Percentiles rank a stretch among this genome's conserved stretches.
These are phyloP conservation scores for Acacia acuminata DNA, from an alignment of 306 rosid species.

Conservation along the genomic window DNA sequence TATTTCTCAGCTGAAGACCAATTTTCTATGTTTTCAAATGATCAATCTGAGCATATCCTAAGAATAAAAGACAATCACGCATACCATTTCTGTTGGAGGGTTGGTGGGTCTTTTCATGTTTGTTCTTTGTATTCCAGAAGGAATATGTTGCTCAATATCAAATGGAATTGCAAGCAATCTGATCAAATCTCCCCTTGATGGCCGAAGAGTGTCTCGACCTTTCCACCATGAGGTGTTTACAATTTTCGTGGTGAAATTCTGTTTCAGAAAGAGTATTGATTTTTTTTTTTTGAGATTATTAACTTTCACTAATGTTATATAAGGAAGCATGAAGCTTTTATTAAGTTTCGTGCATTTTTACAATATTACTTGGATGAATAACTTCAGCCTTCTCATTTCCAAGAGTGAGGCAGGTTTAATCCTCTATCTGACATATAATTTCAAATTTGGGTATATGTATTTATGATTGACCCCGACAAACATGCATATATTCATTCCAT, in stretches of 20 bases:
- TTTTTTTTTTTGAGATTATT: conserved; percentile 30
- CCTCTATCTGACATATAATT: conserved; percentile 1
- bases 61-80: background rate
- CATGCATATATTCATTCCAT: conserved; percentile 4
- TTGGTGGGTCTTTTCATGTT: conserved; percentile 34
- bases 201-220: conserved; percentile 55
- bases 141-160: conserved; percentile 52
- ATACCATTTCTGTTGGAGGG: conserved; percentile 10
- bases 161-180: conserved; percentile 53
- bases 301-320: conserved; percentile 12
- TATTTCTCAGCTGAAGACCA: background rate
- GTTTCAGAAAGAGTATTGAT: conserved; percentile 1
- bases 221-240: conserved; percentile 52
- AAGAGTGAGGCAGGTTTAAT: conserved; percentile 12
- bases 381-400: background rate
- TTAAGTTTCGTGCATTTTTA: background rate
- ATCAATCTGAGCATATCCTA: background rate
- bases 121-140: conserved; percentile 58
- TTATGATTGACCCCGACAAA: background rate
- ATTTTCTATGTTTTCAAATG: conserved; percentile 11
- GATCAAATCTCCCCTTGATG: conserved; percentile 53
- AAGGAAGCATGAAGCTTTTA: background rate
- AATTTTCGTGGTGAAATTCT: conserved; percentile 24
- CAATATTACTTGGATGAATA: background rate
- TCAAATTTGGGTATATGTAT: background rate